Evolutionary conservation across 495 filamentous ascomycete genomes (phyloP).

Genomic region (Penicillium mononematosum): DNA sequence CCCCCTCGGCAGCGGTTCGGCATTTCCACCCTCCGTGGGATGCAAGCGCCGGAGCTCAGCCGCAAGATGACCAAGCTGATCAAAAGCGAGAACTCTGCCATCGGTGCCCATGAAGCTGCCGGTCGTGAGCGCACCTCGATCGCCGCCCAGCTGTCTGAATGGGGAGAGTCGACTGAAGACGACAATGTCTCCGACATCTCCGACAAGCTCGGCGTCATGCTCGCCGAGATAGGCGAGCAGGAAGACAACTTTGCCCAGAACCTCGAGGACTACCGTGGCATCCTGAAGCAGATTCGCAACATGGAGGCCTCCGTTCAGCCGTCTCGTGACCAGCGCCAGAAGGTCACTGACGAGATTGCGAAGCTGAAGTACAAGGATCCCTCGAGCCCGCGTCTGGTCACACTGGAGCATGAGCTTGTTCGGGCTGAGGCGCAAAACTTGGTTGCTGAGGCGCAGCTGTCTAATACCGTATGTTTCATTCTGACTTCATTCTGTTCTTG

Average conservation of each 20-base stretch:
- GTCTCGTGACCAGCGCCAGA: constrained; percentile 75
- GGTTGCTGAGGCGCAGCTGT: constrained; percentile 95
- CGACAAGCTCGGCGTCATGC: constrained; percentile 90
- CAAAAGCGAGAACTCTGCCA: constrained; percentile 84
- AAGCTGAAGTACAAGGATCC: constrained; percentile 89
- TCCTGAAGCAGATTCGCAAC: constrained; percentile 88
- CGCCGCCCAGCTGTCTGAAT: constrained; percentile 89
- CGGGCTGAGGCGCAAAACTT: constrained; percentile 91
- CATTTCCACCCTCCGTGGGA: constrained; percentile 76
- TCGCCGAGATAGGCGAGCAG: constrained; percentile 88
- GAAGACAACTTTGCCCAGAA: constrained; percentile 84
- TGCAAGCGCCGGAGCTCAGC: constrained; percentile 79
- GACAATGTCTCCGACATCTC: constrained; percentile 83
- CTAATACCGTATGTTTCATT: constrained; percentile 67
- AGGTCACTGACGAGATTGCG: constrained; percentile 86
- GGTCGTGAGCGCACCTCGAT: constrained; percentile 77
- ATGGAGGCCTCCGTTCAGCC: constrained; percentile 93
- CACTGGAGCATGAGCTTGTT: constrained; percentile 92
- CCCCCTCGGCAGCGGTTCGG: constrained; percentile 63
- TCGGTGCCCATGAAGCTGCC: constrained; percentile 78
- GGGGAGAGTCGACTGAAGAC: constrained; percentile 88
- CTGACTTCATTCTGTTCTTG: not conserved
- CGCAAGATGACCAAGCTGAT: constrained; percentile 84
- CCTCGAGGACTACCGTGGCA: constrained; percentile 73
- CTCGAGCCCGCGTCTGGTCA: constrained; percentile 67